Percentiles rank a stretch among this genome's conserved stretches.
Evolutionary conservation across 2,329 filamentous ascomycete genomes (phyloP).

Genomic region (Penicillium expansum): DNA sequence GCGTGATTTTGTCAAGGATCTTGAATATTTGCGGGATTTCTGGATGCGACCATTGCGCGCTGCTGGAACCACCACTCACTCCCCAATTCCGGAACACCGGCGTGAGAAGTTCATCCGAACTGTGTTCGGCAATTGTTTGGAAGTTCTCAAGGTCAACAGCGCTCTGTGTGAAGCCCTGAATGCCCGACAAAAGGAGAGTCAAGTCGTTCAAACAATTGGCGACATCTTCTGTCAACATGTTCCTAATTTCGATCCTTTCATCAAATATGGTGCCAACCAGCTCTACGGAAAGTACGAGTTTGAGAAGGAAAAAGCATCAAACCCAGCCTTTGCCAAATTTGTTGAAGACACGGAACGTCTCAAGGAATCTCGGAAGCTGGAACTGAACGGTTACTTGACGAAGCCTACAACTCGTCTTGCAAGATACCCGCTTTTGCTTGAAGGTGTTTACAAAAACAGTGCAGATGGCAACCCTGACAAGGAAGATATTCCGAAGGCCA

Average conservation of each 20-base stretch:
- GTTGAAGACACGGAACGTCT: slow-evolving; percentile 95
- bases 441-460: slow-evolving; percentile 89
- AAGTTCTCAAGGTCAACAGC: slow-evolving; percentile 90
- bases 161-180: slow-evolving; percentile 85
- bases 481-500: slow-evolving; percentile 85
- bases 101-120: slow-evolving; percentile 88
- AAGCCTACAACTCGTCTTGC: slow-evolving; percentile 95
- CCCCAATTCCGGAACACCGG: slow-evolving; percentile 82
- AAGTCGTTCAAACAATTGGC: slow-evolving; percentile 83
- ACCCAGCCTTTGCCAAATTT: slow-evolving; percentile 81
- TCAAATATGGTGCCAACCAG: slow-evolving; percentile 92
- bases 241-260: slow-evolving; percentile 91
- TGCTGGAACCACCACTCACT: slow-evolving; percentile 60
- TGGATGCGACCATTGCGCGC: slow-evolving; percentile 92
- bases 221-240: slow-evolving; percentile 94
- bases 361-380: slow-evolving; percentile 93
- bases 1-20: slow-evolving; percentile 96
- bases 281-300: slow-evolving; percentile 97
- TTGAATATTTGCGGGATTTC: slow-evolving; percentile 96
- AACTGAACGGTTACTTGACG: slow-evolving; percentile 94
- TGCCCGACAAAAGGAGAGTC: slow-evolving; percentile 81
- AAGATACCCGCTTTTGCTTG: slow-evolving; percentile 85
- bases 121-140: slow-evolving; percentile 94
- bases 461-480: slow-evolving; percentile 86
- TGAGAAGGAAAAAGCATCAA: slow-evolving; percentile 87